Conservation (phyloP, 176 grass and related monocot genomes). For the Zizania latifolia region DNA sequence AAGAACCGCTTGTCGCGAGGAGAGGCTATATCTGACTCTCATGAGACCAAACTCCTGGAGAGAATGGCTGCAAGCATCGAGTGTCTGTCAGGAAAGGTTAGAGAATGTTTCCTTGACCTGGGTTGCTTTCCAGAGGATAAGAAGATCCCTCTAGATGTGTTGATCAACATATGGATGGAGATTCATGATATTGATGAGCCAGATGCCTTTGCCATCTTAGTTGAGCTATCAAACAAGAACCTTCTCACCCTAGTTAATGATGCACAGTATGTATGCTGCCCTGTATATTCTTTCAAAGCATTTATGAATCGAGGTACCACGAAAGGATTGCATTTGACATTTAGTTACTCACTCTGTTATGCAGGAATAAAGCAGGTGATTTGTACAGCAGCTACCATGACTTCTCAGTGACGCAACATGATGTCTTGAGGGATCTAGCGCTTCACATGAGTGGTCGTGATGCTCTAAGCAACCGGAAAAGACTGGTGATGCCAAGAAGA, state of each 20-base stretch:
- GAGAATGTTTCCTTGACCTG: slow-evolving; percentile 92
- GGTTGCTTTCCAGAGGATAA: slow-evolving; percentile 97
- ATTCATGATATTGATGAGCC: slow-evolving; percentile 84
- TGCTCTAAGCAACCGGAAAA: slow-evolving; percentile 50
- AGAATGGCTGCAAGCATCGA: slow-evolving; percentile 83
- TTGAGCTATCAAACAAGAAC: slow-evolving; percentile 82
- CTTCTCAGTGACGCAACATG: slow-evolving; percentile 81
- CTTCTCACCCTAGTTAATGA: slow-evolving; percentile 89
- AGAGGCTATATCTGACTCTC: slow-evolving; percentile 75
- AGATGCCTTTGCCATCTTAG: slow-evolving; percentile 82
- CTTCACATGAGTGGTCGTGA: slow-evolving; percentile 67
- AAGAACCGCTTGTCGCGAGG: slow-evolving; percentile 82
- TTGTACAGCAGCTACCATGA: slow-evolving; percentile 88
- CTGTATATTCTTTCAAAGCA: slow-evolving; percentile 12
- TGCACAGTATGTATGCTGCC: slow-evolving; percentile 64
- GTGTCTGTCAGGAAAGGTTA: slow-evolving; percentile 61
- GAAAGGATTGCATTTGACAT: not conserved
- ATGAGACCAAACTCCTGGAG: slow-evolving; percentile 83
- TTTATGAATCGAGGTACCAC: not conserved
- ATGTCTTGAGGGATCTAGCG: slow-evolving; percentile 91
- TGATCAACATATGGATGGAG: slow-evolving; percentile 98
- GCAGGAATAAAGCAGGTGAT: slow-evolving; percentile 86
- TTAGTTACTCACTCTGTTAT: not conserved
- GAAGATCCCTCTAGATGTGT: slow-evolving; percentile 84
- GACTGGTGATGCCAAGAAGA: slow-evolving; percentile 83